phyloP scores from a whole-genome alignment of 495 filamentous ascomycete species.

The Aspergillus homomorphus region DNA sequence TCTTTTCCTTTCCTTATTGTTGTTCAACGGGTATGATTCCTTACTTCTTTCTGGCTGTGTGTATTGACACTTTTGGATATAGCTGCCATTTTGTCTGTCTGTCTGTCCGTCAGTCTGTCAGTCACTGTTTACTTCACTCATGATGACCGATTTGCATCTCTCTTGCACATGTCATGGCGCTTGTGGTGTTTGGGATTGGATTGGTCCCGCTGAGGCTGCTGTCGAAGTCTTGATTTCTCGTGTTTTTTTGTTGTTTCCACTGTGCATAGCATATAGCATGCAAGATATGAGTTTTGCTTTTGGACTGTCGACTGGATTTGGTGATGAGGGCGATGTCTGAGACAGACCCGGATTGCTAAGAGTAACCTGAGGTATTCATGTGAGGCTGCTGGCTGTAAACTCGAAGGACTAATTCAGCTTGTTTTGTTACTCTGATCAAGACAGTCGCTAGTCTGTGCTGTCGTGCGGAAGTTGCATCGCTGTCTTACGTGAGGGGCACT shows the following conservation, averaged over 20 bases:
- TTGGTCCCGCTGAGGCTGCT: constrained; percentile 11
- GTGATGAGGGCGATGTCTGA: too few species aligned
- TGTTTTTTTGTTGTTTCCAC: constrained; percentile 4
- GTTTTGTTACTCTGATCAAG: too few species aligned
- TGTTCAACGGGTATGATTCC: constrained; percentile 7
- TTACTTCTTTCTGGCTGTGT: constrained; percentile 1
- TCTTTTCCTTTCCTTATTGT: constrained; percentile 15
- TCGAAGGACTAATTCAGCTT: too few species aligned
- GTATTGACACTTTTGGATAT: constrained; percentile 2
- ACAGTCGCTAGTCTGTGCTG: too few species aligned
- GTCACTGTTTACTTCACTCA: background rate
- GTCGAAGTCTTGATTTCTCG: constrained; percentile 10
- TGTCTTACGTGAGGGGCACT: too few species aligned
- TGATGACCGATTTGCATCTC: constrained; percentile 16
- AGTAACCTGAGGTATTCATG: too few species aligned
- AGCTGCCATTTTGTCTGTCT: background rate
- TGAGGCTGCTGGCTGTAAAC: too few species aligned
- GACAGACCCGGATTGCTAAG: too few species aligned
- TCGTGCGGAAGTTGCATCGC: too few species aligned
- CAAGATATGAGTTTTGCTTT: constrained; percentile 6
- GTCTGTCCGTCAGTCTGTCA: background rate
- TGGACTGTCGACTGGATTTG: constrained; percentile 3
- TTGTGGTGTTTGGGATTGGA: constrained; percentile 21
- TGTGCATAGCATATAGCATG: constrained; percentile 2
- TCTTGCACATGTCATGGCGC: constrained; percentile 26